Conservation (phyloP, 768 basidiomycete species). For the Psilocybe tampanensis region DNA sequence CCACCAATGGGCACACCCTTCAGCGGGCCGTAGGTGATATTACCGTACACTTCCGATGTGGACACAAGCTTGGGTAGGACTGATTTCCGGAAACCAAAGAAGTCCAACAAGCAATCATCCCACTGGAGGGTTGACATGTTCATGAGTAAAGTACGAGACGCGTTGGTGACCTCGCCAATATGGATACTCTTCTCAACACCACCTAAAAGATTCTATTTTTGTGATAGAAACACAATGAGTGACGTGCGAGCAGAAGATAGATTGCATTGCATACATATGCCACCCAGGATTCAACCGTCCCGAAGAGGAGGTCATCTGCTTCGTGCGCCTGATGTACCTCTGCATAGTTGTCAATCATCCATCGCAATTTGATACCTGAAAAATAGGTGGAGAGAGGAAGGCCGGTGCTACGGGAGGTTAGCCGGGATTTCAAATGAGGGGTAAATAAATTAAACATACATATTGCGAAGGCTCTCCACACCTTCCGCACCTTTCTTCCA, state of each 20-base stretch:
- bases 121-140: slow-evolving; percentile 81
- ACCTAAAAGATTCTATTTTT: slow-evolving; percentile 75
- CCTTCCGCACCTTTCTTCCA: slow-evolving; percentile 76
- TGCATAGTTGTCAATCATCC: slow-evolving; percentile 91
- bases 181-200: slow-evolving; percentile 72
- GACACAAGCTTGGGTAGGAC: slow-evolving; percentile 88
- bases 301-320: slow-evolving; percentile 81
- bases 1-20: slow-evolving; percentile 86
- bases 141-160: slow-evolving; percentile 92
- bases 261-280: slow-evolving; percentile 63
- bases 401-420: slow-evolving; percentile 64
- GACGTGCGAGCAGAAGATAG: slow-evolving; percentile 14
- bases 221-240: background rate
- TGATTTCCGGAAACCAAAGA: slow-evolving; percentile 80
- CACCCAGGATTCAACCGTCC: slow-evolving; percentile 98
- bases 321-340: slow-evolving; percentile 80
- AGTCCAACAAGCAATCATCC: slow-evolving; percentile 81
- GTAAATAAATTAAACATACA: slow-evolving; percentile 48
- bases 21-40: slow-evolving; percentile 65
- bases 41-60: slow-evolving; percentile 91
- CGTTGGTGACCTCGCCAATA: slow-evolving; percentile 93
- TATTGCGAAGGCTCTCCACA: slow-evolving; percentile 59
- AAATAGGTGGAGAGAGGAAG: slow-evolving; percentile 98
- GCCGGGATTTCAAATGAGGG: slow-evolving; percentile 12
- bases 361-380: slow-evolving; percentile 93